Conservation (phyloP, 352 stramenopile genomes). For the Phytophthora meadii region DNA sequence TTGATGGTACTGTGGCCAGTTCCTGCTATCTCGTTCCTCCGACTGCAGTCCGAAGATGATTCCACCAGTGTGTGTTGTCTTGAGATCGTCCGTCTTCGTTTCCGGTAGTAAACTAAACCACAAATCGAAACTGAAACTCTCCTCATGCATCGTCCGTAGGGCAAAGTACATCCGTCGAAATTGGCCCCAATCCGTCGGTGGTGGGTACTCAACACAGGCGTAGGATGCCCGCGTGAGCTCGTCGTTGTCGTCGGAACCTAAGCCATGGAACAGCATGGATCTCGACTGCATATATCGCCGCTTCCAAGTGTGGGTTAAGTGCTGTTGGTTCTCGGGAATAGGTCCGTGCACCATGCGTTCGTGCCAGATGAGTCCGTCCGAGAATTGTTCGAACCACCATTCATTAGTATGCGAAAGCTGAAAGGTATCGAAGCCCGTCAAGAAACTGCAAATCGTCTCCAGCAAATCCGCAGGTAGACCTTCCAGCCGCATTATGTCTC, state of each 20-base stretch:
- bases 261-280: slow-evolving; percentile 1
- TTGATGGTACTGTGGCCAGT: slow-evolving; percentile 51
- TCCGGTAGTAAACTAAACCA: slow-evolving; percentile 42
- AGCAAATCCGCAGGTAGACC: no score
- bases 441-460: background rate
- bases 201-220: background rate
- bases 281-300: background rate
- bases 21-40: slow-evolving; percentile 20
- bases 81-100: background rate
- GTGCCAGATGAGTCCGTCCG: background rate
- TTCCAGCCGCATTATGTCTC: no score
- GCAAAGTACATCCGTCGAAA: background rate
- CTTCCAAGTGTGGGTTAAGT: background rate
- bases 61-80: slow-evolving; percentile 24
- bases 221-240: background rate
- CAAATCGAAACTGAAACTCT: slow-evolving; percentile 38
- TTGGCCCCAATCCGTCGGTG: background rate
- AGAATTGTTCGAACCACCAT: background rate
- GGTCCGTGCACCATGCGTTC: background rate
- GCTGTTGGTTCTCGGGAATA: background rate
- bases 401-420: background rate
- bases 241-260: background rate
- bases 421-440: background rate
- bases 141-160: background rate
- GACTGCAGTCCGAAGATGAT: slow-evolving; percentile 56